Conservation (phyloP, 768 basidiomycete species). For the Phaffia australis region DNA sequence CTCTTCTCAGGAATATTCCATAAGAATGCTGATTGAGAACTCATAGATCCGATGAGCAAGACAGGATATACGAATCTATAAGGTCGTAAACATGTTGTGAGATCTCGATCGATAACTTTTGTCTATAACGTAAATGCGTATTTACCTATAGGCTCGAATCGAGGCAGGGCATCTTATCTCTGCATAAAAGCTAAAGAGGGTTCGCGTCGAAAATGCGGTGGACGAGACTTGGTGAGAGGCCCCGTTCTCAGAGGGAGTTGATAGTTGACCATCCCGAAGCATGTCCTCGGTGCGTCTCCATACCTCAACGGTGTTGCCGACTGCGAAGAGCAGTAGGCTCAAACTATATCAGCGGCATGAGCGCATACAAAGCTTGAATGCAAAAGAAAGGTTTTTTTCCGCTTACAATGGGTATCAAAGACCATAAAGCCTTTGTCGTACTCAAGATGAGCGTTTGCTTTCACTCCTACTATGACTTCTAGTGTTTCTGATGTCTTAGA, state of each 20-base stretch:
- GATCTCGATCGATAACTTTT: neutral
- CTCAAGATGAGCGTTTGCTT: slow-evolving; percentile 14
- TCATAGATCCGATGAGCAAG: slow-evolving; percentile 9
- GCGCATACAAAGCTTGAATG: neutral
- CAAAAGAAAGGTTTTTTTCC: too few species aligned
- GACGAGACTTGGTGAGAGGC: too few species aligned
- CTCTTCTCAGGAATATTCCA: slow-evolving; percentile 11
- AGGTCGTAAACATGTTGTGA: neutral
- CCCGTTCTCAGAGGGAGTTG: neutral
- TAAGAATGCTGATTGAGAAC: slow-evolving; percentile 7
- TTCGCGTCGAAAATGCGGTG: neutral
- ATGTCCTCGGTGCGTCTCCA: slow-evolving; percentile 14
- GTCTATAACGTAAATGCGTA: neutral
- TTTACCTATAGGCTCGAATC: slow-evolving; percentile 15
- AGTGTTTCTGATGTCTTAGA: neutral
- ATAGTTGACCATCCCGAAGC: slow-evolving; percentile 7
- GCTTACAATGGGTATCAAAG: slow-evolving; percentile 5
- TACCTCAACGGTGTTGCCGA: slow-evolving; percentile 6
- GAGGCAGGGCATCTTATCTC: neutral
- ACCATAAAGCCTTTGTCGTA: slow-evolving; percentile 12
- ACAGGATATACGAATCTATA: slow-evolving; percentile 7
- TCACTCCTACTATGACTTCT: neutral
- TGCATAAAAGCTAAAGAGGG: slow-evolving; percentile 5
- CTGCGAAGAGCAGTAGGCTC: neutral
- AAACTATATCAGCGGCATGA: neutral